Base-by-base conservation (phyloP, 805 yeast genomes). In the Nakazawaea ernobii region DNA sequence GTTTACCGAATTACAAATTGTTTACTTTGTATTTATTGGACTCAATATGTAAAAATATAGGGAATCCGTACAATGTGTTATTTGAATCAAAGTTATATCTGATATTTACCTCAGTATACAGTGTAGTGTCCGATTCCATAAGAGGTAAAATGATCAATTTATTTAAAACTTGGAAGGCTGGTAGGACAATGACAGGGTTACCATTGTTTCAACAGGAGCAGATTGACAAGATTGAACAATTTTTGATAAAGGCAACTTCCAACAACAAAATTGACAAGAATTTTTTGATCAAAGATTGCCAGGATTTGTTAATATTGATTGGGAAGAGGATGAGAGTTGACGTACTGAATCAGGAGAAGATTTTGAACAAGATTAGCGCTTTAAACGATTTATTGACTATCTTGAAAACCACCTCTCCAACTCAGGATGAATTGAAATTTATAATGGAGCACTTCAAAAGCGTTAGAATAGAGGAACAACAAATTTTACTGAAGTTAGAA, bases 1-100 rank as follows among this genome's bases (percentile, higher is more conserved):
- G 94, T 58, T 77, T 86, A 2, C 97, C 97, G 1, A 75, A 78
- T 10, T 91, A 87, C 54, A 94, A 94, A 65, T 73, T 94, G 42
- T 94, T 79, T 56, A 81, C 94, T 4, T 73, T 94, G 51, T 94
- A 92, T 60, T 73, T 92, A 40, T 66, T 94, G 48, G 98, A 94
- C 63, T 90, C 97, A 14, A 86, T 94, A 42, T 86, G 92, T 67
- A 94, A 94, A 64, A 87, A 84, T 58, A 83, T 88, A 30, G 97
- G 97, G 8, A 76, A 82, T 51, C 97, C 98, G 1, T 94, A 92
- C 62, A 86, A 89, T n/a, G 72, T 81, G 6, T 63, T 86, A 44
- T 80, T 94, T 61, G 84, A 91, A 45, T 73, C 79, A 53, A 81
- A 82, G 52, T 67, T 90, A 41, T 84, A 77, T 66, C 77, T 75